Percentiles rank a stretch among this genome's conserved stretches.
Evolutionary conservation across 352 stramenopile genomes (phyloP).

Genomic region (Globisporangium ultimum): DNA sequence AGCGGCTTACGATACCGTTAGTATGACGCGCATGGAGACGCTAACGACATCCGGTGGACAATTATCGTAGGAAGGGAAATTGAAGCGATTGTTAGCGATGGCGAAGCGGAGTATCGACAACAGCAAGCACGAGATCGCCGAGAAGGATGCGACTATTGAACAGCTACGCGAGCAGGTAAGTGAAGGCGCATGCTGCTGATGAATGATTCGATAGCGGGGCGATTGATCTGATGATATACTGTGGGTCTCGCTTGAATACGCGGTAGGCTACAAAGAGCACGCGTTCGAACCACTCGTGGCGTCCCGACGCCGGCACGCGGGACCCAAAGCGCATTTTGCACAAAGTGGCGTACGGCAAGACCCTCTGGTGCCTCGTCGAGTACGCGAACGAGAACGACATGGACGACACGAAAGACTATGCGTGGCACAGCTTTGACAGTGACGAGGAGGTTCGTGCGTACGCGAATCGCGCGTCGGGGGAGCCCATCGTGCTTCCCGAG

Average conservation of each 20-base stretch:
- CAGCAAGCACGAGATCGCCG: conserved; percentile 74
- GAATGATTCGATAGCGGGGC: too few relatives aligned
- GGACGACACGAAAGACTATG: conserved; percentile 61
- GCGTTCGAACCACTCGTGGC: conserved; percentile 41
- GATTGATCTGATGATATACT: too few relatives aligned
- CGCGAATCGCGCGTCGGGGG: conserved; percentile 44
- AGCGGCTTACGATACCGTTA: not conserved
- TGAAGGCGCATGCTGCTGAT: not conserved
- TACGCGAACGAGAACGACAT: conserved; percentile 69
- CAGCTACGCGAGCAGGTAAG: conserved; percentile 43
- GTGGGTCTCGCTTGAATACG: not conserved
- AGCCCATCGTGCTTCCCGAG: conserved; percentile 60
- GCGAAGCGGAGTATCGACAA: conserved; percentile 90
- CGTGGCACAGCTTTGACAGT: conserved; percentile 68
- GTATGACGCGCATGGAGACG: too few relatives aligned
- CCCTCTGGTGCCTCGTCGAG: conserved; percentile 82
- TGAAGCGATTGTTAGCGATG: conserved; percentile 82
- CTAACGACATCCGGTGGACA: too few relatives aligned
- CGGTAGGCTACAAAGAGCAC: conserved; percentile 28
- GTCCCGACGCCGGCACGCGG: conserved; percentile 39
- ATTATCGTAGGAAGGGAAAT: conserved; percentile 56
- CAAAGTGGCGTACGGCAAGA: conserved; percentile 56
- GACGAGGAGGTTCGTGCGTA: conserved; percentile 66
- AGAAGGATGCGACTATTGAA: conserved; percentile 59
- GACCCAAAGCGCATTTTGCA: conserved; percentile 61